These are phyloP conservation scores for Lithospermum erythrorhizon DNA, from an alignment of 257 asterid species.

Conservation along the genomic window DNA sequence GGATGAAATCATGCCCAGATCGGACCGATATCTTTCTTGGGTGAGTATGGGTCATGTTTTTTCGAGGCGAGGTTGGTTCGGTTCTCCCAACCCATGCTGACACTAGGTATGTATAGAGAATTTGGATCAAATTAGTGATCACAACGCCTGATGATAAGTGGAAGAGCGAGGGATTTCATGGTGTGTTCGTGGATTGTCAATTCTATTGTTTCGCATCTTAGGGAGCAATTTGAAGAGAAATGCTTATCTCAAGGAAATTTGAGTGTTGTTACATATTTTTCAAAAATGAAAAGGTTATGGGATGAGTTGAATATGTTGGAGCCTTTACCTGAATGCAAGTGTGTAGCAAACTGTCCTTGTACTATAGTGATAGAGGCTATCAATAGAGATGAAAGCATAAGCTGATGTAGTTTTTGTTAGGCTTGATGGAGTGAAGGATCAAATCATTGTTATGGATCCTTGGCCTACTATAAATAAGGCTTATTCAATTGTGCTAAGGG, in stretches of 20 bases:
- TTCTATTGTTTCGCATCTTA: no score
- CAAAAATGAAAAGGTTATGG: constrained; percentile 1
- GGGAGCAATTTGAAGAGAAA: background rate
- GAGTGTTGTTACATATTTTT: background rate
- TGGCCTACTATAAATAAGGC: background rate
- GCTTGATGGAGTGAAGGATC: background rate
- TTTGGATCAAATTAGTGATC: no score
- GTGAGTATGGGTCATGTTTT: no score
- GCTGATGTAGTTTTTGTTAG: background rate
- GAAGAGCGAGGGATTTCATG: no score
- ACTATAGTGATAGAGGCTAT: no score
- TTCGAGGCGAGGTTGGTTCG: no score
- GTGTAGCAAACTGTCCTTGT: background rate
- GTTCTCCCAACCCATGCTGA: no score
- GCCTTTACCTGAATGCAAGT: background rate
- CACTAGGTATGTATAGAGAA: no score
- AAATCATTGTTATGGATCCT: background rate
- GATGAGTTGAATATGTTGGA: background rate
- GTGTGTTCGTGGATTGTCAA: no score
- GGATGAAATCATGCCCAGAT: no score
- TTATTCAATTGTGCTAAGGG: background rate
- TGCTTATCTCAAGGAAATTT: background rate
- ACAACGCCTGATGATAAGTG: no score
- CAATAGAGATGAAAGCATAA: background rate
- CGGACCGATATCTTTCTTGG: no score